Base-by-base conservation (phyloP, 352 stramenopile species). In the Phytophthora quininea region DNA sequence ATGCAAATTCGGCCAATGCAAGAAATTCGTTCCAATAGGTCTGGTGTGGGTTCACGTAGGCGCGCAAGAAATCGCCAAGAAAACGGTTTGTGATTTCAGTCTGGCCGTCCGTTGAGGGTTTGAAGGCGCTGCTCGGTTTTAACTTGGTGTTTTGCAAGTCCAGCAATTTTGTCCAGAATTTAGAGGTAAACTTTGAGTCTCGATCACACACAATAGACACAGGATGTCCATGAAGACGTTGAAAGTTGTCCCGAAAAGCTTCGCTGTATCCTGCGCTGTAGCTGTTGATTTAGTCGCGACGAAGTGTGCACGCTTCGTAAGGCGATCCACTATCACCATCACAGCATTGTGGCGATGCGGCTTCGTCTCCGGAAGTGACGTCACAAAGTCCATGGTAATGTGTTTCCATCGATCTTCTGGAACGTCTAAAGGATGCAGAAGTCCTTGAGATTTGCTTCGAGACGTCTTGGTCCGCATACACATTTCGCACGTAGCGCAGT, bases 331-430 rank as follows among this genome's bases (percentile, higher is more conserved):
- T 1, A 46, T 38, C n/a, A 48, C 9, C 42, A 48, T 4, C 2
- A 48, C 19, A n/a, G 42, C 42, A 4, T 11, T 45, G 30, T 35
- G 15, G 46, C 48, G n/a, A 31, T 33, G 33, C 51, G 51, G 11
- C 19, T 24, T 24, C 19, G 32, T 33, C 5, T 47, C 32, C 3
- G 56, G 53, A 30, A 71, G 51, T 9, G 31, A 43, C 2, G 48
- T 38, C n/a, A 73, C 50, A 46, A 73, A 73, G 27, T 69, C 58
- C 66, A 73, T 73, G 1, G 58, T 47, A 19, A 73, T 69, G 29
- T 73, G 8, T 11, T 27, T 33, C 55, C 59, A 73, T 1, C 66
- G 58, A 27, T 48, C 38, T 1, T 4, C 9, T 24, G 54, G 54
- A 37, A 73, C 60, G 15, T 69, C 38, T 10, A 73, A 48, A 3